Evolutionary conservation across 1,284 basidiomycete species (phyloP).

Genomic region (Fomitiporia mediterranea): DNA sequence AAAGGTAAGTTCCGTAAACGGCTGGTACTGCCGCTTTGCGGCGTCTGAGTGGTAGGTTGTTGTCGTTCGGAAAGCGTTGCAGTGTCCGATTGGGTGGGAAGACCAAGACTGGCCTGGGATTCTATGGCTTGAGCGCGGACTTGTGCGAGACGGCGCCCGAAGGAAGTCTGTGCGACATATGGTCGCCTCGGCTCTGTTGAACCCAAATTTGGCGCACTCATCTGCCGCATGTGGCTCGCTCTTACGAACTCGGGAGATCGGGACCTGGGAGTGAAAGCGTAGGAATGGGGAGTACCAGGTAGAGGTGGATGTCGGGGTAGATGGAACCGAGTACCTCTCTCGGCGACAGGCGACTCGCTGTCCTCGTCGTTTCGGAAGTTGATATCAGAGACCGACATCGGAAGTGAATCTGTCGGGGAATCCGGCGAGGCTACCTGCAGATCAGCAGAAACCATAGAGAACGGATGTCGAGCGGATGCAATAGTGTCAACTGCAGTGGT

Average conservation of each 20-base stretch:
- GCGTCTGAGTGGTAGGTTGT: slow-evolving; percentile 2
- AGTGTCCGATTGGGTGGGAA: slow-evolving; percentile 6
- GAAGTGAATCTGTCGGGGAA: slow-evolving; percentile 65
- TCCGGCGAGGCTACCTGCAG: slow-evolving; percentile 23
- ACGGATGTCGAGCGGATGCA: slow-evolving; percentile 16
- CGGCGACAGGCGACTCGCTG: slow-evolving; percentile 7
- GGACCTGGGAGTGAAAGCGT: neutral
- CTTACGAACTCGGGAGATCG: neutral
- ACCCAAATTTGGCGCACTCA: slow-evolving; percentile 14
- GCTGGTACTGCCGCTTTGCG: no score
- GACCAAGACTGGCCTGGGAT: slow-evolving; percentile 7
- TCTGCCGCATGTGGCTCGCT: slow-evolving; percentile 16
- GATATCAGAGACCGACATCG: slow-evolving; percentile 63
- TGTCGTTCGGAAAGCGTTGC: slow-evolving; percentile 4
- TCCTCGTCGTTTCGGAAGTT: slow-evolving; percentile 40
- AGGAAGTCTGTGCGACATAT: slow-evolving; percentile 17
- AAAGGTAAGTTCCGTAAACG: slow-evolving; percentile 13
- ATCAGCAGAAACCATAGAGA: slow-evolving; percentile 16
- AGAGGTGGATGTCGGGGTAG: slow-evolving; percentile 19
- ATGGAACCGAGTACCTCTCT: slow-evolving; percentile 11
- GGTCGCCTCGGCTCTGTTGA: slow-evolving; percentile 1
- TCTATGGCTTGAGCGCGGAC: slow-evolving; percentile 16
- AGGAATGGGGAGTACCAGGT: slow-evolving; percentile 17
- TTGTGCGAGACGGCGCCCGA: slow-evolving; percentile 16
- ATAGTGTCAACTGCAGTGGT: slow-evolving; percentile 13